phyloP scores from a whole-genome alignment of 1,284 basidiomycete genomes.

The Pseudozyma tsukubaensis region DNA sequence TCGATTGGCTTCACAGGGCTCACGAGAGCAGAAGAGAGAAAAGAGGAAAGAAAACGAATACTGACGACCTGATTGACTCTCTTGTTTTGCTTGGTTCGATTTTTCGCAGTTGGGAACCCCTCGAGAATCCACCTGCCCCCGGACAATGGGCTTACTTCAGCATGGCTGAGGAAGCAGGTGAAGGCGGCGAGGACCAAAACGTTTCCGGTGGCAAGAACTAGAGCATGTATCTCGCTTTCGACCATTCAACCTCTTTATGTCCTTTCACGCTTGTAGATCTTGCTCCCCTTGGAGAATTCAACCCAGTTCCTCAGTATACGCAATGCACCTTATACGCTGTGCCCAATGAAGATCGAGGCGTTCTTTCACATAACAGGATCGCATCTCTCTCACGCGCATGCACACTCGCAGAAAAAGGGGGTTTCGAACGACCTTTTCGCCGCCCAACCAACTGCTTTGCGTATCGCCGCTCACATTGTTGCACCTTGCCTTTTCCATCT shows the following conservation, averaged over 20 bases:
- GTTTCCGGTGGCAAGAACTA: slow-evolving; percentile 36
- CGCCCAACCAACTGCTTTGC: no score
- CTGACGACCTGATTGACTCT: neutral
- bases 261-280: no score
- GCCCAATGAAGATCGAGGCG: no score
- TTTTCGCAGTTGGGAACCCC: slow-evolving; percentile 85
- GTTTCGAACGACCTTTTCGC: no score
- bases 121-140: slow-evolving; percentile 81
- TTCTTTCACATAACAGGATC: no score
- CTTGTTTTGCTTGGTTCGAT: slow-evolving; percentile 17
- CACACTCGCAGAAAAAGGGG: no score
- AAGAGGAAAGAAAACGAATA: neutral
- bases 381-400: no score
- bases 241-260: no score
- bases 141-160: slow-evolving; percentile 87
- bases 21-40: neutral
- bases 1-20: no score
- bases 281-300: neutral
- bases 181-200: slow-evolving; percentile 54
- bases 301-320: no score
- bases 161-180: slow-evolving; percentile 65
- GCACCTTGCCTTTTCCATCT: neutral
- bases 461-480: no score
- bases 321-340: no score
- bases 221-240: neutral